These are phyloP conservation scores for Drechslerella dactyloides DNA, from an alignment of 2,329 filamentous ascomycete species.

Conservation along the genomic window DNA sequence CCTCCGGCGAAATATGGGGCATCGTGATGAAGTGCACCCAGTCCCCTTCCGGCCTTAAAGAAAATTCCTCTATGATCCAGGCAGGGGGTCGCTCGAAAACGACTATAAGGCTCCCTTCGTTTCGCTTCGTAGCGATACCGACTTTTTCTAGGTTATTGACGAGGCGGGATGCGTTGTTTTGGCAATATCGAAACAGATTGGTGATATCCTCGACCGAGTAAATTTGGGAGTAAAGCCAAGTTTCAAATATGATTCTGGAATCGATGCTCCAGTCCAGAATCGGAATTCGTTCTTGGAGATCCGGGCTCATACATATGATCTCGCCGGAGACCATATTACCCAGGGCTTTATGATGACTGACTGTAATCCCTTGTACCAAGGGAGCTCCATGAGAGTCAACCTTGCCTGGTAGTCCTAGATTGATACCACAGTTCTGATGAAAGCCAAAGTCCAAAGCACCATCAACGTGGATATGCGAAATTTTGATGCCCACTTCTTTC, in stretches of 20 bases:
- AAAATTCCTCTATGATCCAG: background rate
- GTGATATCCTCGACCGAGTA: background rate
- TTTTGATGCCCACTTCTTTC: background rate
- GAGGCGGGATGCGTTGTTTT: background rate
- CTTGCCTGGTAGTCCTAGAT: background rate
- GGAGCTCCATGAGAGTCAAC: background rate
- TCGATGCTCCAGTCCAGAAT: background rate
- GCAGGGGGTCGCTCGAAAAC: background rate
- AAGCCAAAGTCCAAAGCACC: slow-evolving; percentile 14
- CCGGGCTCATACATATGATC: background rate
- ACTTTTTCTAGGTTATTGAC: background rate
- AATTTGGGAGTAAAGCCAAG: background rate
- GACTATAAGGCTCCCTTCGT: background rate
- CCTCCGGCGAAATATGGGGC: background rate
- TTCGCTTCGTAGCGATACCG: background rate
- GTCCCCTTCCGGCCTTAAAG: background rate
- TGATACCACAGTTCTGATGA: background rate
- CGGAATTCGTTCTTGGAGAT: background rate
- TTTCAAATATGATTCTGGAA: background rate
- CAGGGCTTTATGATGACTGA: slow-evolving; percentile 3
- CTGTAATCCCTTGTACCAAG: background rate
- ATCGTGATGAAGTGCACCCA: slow-evolving; percentile 4
- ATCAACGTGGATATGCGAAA: slow-evolving; percentile 3
- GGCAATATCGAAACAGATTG: background rate
- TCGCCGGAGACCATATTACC: slow-evolving; percentile 1